Conservation (phyloP, 768 basidiomycete genomes). For the Serendipita sp. region DNA sequence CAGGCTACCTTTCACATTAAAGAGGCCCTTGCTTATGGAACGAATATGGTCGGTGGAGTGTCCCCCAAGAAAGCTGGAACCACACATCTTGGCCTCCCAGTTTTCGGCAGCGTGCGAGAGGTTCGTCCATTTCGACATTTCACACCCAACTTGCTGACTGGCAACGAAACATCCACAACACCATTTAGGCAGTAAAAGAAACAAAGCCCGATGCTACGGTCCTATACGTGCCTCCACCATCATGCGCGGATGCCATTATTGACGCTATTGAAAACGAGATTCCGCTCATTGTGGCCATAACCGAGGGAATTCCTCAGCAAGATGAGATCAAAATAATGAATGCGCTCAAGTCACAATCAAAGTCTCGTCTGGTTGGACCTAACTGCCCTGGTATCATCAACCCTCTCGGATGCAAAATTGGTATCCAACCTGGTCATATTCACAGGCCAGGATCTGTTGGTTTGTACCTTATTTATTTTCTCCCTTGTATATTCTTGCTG, state of each 20-base stretch:
- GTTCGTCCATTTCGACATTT: constrained; percentile 27
- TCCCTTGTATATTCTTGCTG: neutral
- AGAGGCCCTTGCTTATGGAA: constrained; percentile 88
- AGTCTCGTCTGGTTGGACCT: constrained; percentile 90
- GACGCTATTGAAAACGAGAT: constrained; percentile 99
- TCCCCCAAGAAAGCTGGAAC: constrained; percentile 94
- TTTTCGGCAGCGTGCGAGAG: constrained; percentile 85
- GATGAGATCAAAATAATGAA: constrained; percentile 94
- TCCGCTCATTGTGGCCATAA: constrained; percentile 92
- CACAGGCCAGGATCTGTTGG: constrained; percentile 94
- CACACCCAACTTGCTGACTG: neutral
- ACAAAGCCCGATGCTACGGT: constrained; percentile 84
- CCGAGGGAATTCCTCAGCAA: constrained; percentile 94
- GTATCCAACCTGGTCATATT: constrained; percentile 95
- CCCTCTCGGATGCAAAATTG: constrained; percentile 97
- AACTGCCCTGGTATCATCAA: constrained; percentile 99
- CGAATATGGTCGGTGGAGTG: constrained; percentile 95
- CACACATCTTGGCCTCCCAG: constrained; percentile 85
- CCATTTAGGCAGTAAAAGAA: constrained; percentile 61
- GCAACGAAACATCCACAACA: neutral
- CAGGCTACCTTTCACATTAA: constrained; percentile 91
- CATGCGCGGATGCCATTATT: constrained; percentile 90
- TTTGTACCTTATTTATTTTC: constrained; percentile 17
- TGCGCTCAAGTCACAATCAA: constrained; percentile 84
- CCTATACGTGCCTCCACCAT: constrained; percentile 95